These are phyloP conservation scores for Yamadazyma philogaea DNA, from an alignment of 805 yeast species.

Conservation along the genomic window DNA sequence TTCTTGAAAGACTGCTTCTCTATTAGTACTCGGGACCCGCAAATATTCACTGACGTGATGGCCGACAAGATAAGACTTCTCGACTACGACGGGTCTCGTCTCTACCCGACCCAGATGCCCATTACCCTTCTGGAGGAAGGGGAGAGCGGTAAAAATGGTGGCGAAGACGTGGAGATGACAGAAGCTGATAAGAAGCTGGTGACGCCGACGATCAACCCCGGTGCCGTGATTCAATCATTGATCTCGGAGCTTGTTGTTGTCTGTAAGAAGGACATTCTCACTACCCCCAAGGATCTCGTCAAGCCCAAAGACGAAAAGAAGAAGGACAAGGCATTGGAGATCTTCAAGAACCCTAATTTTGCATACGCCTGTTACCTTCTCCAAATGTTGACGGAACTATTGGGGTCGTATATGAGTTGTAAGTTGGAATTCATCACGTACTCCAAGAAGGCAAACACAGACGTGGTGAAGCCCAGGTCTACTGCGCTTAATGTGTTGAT, in stretches of 20 bases:
- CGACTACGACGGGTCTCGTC: slow-evolving; percentile 37
- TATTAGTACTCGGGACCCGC: slow-evolving; percentile 48
- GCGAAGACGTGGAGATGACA: slow-evolving; percentile 21
- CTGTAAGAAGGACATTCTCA: slow-evolving; percentile 36
- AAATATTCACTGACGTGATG: slow-evolving; percentile 44
- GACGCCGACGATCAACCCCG: slow-evolving; percentile 16
- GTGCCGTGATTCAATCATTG: slow-evolving; percentile 64
- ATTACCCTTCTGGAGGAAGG: slow-evolving; percentile 13
- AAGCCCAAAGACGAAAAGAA: slow-evolving; percentile 24
- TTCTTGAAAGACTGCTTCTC: slow-evolving; percentile 50
- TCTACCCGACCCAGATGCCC: slow-evolving; percentile 21
- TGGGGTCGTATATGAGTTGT: slow-evolving; percentile 75
- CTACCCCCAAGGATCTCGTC: slow-evolving; percentile 21
- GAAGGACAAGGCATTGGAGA: slow-evolving; percentile 21
- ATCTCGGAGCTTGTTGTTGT: slow-evolving; percentile 61
- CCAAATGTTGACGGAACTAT: slow-evolving; percentile 63
- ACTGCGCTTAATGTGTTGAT: slow-evolving; percentile 75
- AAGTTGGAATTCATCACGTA: slow-evolving; percentile 80
- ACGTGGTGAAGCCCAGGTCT: slow-evolving; percentile 61
- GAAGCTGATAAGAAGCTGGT: slow-evolving; percentile 6
- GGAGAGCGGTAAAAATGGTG: slow-evolving; percentile 19
- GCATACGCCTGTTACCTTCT: slow-evolving; percentile 67
- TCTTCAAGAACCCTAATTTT: slow-evolving; percentile 54
- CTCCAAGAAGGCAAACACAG: slow-evolving; percentile 50
- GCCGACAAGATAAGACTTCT: slow-evolving; percentile 42